Percentiles rank a stretch among this genome's conserved stretches.
Evolutionary conservation across 1,139 yeast species (phyloP).

Genomic region (Geotrichum citri-aurantii): DNA sequence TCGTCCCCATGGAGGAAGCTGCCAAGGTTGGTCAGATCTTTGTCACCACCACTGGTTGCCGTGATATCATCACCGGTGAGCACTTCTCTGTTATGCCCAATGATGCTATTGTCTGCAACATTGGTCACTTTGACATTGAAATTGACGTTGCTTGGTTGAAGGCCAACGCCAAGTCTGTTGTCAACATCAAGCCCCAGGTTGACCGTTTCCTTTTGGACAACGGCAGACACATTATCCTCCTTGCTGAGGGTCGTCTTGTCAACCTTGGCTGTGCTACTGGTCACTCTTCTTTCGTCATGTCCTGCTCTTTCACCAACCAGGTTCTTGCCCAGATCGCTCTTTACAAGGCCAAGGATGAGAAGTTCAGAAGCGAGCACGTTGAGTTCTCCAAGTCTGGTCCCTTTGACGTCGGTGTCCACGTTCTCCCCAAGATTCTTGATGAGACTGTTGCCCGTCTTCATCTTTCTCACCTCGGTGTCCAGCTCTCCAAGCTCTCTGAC

Average conservation of each 20-base stretch:
- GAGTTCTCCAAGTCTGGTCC: slow-evolving; percentile 94
- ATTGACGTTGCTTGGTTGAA: slow-evolving; percentile 98
- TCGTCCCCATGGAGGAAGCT: slow-evolving; percentile 92
- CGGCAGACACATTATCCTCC: slow-evolving; percentile 92
- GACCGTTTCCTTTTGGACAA: slow-evolving; percentile 90
- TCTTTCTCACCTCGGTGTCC: slow-evolving; percentile 91
- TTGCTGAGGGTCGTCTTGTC: slow-evolving; percentile 99
- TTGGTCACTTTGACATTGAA: slow-evolving; percentile 99
- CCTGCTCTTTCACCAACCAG: slow-evolving; percentile 99
- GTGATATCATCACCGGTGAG: slow-evolving; percentile 89
- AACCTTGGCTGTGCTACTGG: slow-evolving; percentile 99
- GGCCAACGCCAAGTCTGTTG: slow-evolving; percentile 81
- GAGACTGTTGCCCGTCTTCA: slow-evolving; percentile 99
- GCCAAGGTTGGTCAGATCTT: slow-evolving; percentile 93
- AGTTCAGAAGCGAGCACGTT: slow-evolving; percentile 73
- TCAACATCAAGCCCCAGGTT: slow-evolving; percentile 98
- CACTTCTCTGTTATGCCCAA: slow-evolving; percentile 95
- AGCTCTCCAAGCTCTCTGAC: slow-evolving; percentile 68
- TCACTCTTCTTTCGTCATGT: slow-evolving; percentile 98
- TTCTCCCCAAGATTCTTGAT: slow-evolving; percentile 96
- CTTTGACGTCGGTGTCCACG: slow-evolving; percentile 89
- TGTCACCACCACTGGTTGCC: slow-evolving; percentile 99
- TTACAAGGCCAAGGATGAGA: slow-evolving; percentile 81
- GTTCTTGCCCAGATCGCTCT: slow-evolving; percentile 98
- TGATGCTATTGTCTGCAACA: slow-evolving; percentile 99